These are phyloP conservation scores for Erodium trifolium DNA, from an alignment of 441 rosid genomes.

Conservation along the genomic window DNA sequence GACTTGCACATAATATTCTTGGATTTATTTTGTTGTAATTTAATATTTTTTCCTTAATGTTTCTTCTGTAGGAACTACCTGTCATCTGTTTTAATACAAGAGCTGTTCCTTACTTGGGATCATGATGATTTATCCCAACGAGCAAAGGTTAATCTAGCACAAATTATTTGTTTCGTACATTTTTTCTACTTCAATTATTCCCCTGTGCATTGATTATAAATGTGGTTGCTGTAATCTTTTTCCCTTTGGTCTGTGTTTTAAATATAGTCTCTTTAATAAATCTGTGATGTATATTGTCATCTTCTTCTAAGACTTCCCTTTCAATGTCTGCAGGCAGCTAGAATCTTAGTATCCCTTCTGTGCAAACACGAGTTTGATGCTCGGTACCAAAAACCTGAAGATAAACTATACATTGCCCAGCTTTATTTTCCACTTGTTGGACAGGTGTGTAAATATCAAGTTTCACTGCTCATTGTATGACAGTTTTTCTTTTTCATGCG, in stretches of 20 bases:
- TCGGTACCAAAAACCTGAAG: slow-evolving; percentile 99
- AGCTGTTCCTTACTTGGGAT: slow-evolving; percentile 94
- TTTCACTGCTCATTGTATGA: slow-evolving; percentile 5
- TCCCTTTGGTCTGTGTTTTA: neutral
- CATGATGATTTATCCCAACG: slow-evolving; percentile 95
- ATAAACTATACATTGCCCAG: slow-evolving; percentile 94
- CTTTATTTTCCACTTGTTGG: slow-evolving; percentile 90
- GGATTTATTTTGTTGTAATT: neutral
- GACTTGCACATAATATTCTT: slow-evolving; percentile 5
- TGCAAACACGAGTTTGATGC: slow-evolving; percentile 98
- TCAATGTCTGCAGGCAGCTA: slow-evolving; percentile 63
- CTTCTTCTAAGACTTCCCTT: slow-evolving; percentile 17
- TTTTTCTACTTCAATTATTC: neutral
- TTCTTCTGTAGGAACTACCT: slow-evolving; percentile 84
- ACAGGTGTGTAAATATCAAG: slow-evolving; percentile 43
- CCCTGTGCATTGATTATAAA: neutral
- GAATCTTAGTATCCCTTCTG: slow-evolving; percentile 79
- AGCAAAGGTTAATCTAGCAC: slow-evolving; percentile 55
- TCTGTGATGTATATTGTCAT: slow-evolving; percentile 13
- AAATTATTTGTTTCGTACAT: no score
- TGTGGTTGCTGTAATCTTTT: neutral
- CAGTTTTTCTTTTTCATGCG: slow-evolving; percentile 1
- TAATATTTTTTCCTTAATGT: slow-evolving; percentile 7
- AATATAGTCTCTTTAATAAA: slow-evolving; percentile 3
- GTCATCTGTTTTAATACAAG: slow-evolving; percentile 91